Evolutionary conservation across 2,329 filamentous ascomycete species (phyloP), one percentile per base, ranked within the genome.

Genomic region (Trichophaea hybrida): DNA sequence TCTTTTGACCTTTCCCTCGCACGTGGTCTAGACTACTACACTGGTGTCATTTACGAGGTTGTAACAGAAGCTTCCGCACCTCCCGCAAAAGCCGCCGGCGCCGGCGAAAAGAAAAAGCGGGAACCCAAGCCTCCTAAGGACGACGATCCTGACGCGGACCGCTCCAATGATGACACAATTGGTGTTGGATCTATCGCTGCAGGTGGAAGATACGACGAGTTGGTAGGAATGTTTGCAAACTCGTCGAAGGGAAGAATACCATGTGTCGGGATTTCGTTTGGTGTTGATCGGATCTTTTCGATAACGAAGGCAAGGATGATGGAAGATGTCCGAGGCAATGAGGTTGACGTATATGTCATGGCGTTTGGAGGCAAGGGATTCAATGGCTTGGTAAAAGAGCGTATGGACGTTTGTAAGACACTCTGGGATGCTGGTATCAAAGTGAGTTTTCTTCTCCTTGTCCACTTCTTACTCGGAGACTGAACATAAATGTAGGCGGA

Each of bases 301-400:
- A 90, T 96, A 70, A 88, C 85, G 65, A 90, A 94, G 72, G 84
- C 87, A 79, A 83, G 53, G 78, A 88, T 71, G 80, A 81, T 60
- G 77, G 79, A 68, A 78, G 75, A 74, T n/a, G 73, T 77, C 17
- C 77, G 86, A 64, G 77, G 78, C 65, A 88, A 84, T 69, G 86
- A 93, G 68, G 84, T 90, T 2, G 90, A 97, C 70, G 89, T 90
- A 50, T 96, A 83, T 73, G 85, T 97, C 69, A 97, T 97, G 89
- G 89, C 89, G 0, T 89, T 96, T 69, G 90, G 88, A 57, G 86
- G 87, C 57, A 91, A 90, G 73, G 86, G 83, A 17, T 91, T 90
- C 72, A 84, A 79, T 13, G 88, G 88, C 50, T 76, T 94, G 64
- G 74, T 95, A 58, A 82, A 83, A 66, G 86, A 96, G 76, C 85